phyloP scores from a whole-genome alignment of 257 asterid species.

The Scutellaria barbata region DNA sequence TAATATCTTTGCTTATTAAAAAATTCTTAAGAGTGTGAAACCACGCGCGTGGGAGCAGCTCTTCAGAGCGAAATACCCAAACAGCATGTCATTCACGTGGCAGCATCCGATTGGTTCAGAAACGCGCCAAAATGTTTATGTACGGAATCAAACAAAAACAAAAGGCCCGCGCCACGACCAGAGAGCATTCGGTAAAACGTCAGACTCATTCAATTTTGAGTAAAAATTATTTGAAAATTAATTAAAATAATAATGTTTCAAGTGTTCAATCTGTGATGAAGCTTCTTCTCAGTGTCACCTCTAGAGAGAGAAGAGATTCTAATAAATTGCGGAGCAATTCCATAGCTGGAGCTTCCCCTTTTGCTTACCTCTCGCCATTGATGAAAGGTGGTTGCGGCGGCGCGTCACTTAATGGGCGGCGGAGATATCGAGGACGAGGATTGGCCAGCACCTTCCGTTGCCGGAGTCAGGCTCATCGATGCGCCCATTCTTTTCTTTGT shows the following conservation, averaged over 20 bases:
- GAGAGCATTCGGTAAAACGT: conserved; percentile 51
- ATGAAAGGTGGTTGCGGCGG: conserved; percentile 54
- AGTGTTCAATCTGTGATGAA: conserved; percentile 43
- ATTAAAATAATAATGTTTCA: conserved; percentile 30
- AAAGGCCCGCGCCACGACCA: conserved; percentile 43
- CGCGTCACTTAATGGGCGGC: conserved; percentile 53
- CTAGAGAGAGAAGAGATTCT: conserved; percentile 19
- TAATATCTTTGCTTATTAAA: too few relatives aligned
- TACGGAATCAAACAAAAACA: conserved; percentile 34
- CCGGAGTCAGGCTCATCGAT: conserved; percentile 62
- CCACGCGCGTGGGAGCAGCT: neutral
- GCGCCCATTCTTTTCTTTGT: conserved; percentile 81
- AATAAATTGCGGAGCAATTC: conserved; percentile 48
- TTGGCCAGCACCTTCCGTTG: conserved; percentile 43
- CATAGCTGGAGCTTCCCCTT: conserved; percentile 61
- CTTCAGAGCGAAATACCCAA: neutral
- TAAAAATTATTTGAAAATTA: neutral
- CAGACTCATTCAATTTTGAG: conserved; percentile 43
- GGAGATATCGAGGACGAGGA: conserved; percentile 71
- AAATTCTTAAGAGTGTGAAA: too few relatives aligned
- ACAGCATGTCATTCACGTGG: conserved; percentile 26
- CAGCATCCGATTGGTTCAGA: conserved; percentile 24
- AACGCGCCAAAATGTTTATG: conserved; percentile 7
- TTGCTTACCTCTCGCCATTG: conserved; percentile 47
- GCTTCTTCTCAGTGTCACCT: conserved; percentile 13